phyloP scores from a whole-genome alignment of 768 basidiomycete species.

The Boletus rufocinnamomeus region DNA sequence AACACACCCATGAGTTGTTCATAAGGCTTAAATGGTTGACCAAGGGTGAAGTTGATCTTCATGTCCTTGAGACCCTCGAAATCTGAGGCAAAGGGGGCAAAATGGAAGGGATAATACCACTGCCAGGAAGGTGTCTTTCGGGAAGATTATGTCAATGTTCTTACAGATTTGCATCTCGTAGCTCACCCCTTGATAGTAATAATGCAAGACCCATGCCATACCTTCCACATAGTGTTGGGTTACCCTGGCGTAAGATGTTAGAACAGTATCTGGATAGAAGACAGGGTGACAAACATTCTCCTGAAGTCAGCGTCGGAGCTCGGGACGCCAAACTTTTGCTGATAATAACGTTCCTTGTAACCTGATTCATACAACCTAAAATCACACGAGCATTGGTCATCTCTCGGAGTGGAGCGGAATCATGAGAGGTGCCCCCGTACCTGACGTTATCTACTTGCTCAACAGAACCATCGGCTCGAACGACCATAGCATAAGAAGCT shows the following conservation, averaged over 20 bases:
- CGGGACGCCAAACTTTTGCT: slow-evolving; percentile 85
- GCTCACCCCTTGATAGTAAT: slow-evolving; percentile 97
- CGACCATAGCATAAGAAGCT: slow-evolving; percentile 60
- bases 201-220: slow-evolving; percentile 91
- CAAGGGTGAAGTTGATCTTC: slow-evolving; percentile 76
- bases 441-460: slow-evolving; percentile 92
- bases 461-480: slow-evolving; percentile 90
- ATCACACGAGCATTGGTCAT: slow-evolving; percentile 4
- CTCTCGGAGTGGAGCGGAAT: neutral
- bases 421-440: slow-evolving; percentile 47
- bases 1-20: slow-evolving; percentile 99
- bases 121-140: slow-evolving; percentile 89
- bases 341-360: slow-evolving; percentile 93
- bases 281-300: slow-evolving; percentile 56
- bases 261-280: slow-evolving; percentile 2
- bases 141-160: slow-evolving; percentile 22
- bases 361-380: slow-evolving; percentile 92
- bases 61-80: slow-evolving; percentile 79
- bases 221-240: slow-evolving; percentile 90
- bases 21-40: slow-evolving; percentile 93
- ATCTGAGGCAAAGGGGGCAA: slow-evolving; percentile 96
- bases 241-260: slow-evolving; percentile 49
- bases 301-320: slow-evolving; percentile 70
- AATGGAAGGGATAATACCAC: slow-evolving; percentile 99
- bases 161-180: neutral